These are phyloP conservation scores for Truncatella angustata DNA, from an alignment of 2,329 filamentous ascomycete species.

Conservation along the genomic window DNA sequence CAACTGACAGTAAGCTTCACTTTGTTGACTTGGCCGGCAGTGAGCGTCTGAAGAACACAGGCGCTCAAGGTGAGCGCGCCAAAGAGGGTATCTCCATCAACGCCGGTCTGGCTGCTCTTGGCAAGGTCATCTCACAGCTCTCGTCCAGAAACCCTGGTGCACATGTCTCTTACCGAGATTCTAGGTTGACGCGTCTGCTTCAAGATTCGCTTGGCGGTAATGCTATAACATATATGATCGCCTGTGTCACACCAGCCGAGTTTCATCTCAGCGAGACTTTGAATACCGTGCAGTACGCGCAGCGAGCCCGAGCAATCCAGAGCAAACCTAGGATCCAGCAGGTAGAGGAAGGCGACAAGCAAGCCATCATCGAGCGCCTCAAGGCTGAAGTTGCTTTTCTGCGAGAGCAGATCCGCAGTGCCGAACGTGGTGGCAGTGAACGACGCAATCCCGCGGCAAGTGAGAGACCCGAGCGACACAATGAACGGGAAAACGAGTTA, in stretches of 20 bases:
- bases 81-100: conserved; percentile 99
- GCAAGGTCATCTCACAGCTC: conserved; percentile 97
- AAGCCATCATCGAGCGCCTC: conserved; percentile 87
- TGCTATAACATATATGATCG: conserved; percentile 99
- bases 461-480: conserved; percentile 75
- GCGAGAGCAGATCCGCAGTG: conserved; percentile 86
- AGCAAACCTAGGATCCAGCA: conserved; percentile 97
- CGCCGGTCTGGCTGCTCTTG: conserved; percentile 86
- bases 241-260: conserved; percentile 93
- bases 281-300: conserved; percentile 96
- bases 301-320: conserved; percentile 92
- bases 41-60: conserved; percentile 94
- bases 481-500: conserved; percentile 82
- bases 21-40: conserved; percentile 98
- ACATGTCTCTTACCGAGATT: conserved; percentile 97
- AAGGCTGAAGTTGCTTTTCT: conserved; percentile 93
- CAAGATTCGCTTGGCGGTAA: conserved; percentile 97
- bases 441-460: conserved; percentile 54
- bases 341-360: conserved; percentile 88
- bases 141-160: conserved; percentile 84
- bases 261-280: conserved; percentile 97
- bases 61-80: conserved; percentile 89
- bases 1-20: conserved; percentile 95
- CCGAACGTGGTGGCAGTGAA: conserved; percentile 64
- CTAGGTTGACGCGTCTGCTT: conserved; percentile 89